phyloP scores from a whole-genome alignment of 306 rosid species.

The Prunus armeniaca region DNA sequence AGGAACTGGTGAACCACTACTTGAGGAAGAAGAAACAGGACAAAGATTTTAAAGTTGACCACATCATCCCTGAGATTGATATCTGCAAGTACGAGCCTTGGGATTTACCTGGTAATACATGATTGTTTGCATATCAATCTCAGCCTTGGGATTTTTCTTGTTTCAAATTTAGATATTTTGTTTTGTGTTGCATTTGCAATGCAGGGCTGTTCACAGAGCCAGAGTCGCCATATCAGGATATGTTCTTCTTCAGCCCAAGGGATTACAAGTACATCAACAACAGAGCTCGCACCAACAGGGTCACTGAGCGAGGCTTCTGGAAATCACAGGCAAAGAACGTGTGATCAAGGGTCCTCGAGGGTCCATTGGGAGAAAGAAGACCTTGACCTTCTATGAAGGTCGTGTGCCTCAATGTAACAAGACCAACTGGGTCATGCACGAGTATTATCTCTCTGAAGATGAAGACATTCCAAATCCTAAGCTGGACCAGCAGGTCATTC shows the following conservation, averaged over 20 bases:
- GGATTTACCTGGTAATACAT: conserved; percentile 41
- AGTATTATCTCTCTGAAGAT: conserved; percentile 30
- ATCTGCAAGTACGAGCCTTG: conserved; percentile 50
- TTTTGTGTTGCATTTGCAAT: too few relatives aligned
- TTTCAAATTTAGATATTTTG: too few relatives aligned
- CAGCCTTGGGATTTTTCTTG: too few relatives aligned
- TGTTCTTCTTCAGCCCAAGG: conserved; percentile 54
- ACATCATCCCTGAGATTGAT: conserved; percentile 41
- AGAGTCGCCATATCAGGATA: conserved; percentile 31
- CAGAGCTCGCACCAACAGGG: conserved; percentile 39
- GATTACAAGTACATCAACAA: conserved; percentile 37
- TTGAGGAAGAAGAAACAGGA: conserved; percentile 38
- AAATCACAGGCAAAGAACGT: conserved; percentile 54
- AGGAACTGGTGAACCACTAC: conserved; percentile 49
- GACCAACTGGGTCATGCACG: conserved; percentile 67
- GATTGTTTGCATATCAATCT: not conserved
- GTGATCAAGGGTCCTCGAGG: conserved; percentile 18
- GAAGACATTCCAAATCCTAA: not conserved
- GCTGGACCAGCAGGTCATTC: conserved; percentile 2
- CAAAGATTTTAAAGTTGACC: not conserved
- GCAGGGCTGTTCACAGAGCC: not conserved
- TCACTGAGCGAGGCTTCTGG: conserved; percentile 58
- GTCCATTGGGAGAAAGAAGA: conserved; percentile 57
- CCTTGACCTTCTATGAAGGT: conserved; percentile 46
- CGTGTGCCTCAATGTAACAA: conserved; percentile 18